Evolutionary conservation across 2,329 filamentous ascomycete species (phyloP).

Genomic region (Microdochium bolleyi): DNA sequence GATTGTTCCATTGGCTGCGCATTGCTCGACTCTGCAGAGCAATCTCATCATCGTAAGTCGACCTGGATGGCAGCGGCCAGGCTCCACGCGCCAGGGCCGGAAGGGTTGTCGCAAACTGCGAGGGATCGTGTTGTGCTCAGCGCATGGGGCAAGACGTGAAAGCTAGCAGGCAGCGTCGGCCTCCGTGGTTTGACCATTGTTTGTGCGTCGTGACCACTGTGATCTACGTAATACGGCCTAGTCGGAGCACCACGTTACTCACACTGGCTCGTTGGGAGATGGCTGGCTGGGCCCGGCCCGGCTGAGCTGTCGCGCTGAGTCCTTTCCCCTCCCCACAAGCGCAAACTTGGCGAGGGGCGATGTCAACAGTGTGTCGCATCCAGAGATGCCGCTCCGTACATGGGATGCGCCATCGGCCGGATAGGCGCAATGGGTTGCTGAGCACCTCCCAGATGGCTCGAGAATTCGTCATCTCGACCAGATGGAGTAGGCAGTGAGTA

Average conservation of each 20-base stretch:
- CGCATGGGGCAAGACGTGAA: not conserved
- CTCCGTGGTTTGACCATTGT: conserved; percentile 1
- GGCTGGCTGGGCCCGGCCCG: not conserved
- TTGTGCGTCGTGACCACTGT: not conserved
- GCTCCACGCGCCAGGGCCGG: not conserved
- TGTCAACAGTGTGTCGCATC: not conserved
- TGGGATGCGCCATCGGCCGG: not conserved
- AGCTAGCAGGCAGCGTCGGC: not conserved
- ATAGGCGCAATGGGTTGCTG: not conserved
- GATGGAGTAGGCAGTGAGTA: not conserved
- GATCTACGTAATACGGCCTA: not conserved
- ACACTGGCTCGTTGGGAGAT: not conserved
- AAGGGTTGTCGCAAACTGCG: not conserved
- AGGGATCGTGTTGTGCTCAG: not conserved
- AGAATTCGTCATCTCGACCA: not conserved
- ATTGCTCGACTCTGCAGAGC: not conserved
- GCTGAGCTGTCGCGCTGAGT: not conserved
- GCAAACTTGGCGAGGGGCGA: not conserved
- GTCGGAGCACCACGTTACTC: not conserved
- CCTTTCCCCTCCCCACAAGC: not conserved
- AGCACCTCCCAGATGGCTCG: not conserved
- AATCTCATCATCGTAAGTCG: not conserved
- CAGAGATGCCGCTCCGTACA: not conserved
- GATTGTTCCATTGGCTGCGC: not conserved
- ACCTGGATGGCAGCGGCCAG: no score